A percentile compares a stretch with the other conserved stretches of the same genome.
Evolutionary conservation across 2,329 filamentous ascomycete species (phyloP).

Genomic region (Hypoxylon sp.): DNA sequence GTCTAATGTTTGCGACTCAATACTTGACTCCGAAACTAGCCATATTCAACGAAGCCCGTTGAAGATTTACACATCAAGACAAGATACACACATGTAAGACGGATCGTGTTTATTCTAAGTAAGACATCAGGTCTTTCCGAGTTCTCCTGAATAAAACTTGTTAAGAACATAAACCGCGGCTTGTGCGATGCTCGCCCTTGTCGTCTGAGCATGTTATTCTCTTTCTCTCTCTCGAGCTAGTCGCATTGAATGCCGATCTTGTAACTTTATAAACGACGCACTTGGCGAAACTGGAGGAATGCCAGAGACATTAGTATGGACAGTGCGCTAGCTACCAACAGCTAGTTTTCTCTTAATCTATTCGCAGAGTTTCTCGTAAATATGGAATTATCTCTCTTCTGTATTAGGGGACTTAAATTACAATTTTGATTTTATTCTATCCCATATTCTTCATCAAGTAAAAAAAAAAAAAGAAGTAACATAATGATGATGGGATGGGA

Average conservation of each 20-base stretch:
- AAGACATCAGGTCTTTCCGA: conserved; percentile 21
- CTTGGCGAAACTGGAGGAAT: conserved; percentile 41
- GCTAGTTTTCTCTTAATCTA: neutral
- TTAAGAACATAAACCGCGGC: conserved; percentile 19
- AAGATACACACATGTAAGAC: conserved; percentile 22
- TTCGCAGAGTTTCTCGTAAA: conserved; percentile 13
- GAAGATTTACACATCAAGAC: conserved; percentile 11
- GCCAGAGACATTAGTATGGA: conserved; percentile 30
- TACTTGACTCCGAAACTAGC: conserved; percentile 13
- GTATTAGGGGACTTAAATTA: conserved; percentile 12
- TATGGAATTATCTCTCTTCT: conserved; percentile 17
- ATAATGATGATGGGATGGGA: conserved; percentile 3
- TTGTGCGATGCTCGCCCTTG: conserved; percentile 33
- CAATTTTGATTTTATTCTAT: neutral
- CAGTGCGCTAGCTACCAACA: conserved; percentile 23
- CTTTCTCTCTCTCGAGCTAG: conserved; percentile 32
- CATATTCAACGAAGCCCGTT: conserved; percentile 11
- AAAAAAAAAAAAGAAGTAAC: neutral
- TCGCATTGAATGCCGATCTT: conserved; percentile 44
- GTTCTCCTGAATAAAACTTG: conserved; percentile 3
- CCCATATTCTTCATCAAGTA: neutral
- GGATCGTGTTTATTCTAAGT: conserved; percentile 14
- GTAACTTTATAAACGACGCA: conserved; percentile 36
- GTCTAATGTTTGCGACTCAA: conserved; percentile 36
- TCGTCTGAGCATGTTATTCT: conserved; percentile 35